A percentile compares a stretch with the other conserved stretches of the same genome.
phyloP scores from a whole-genome alignment of 2,329 filamentous ascomycete genomes.

The Aschersonia sp. region DNA sequence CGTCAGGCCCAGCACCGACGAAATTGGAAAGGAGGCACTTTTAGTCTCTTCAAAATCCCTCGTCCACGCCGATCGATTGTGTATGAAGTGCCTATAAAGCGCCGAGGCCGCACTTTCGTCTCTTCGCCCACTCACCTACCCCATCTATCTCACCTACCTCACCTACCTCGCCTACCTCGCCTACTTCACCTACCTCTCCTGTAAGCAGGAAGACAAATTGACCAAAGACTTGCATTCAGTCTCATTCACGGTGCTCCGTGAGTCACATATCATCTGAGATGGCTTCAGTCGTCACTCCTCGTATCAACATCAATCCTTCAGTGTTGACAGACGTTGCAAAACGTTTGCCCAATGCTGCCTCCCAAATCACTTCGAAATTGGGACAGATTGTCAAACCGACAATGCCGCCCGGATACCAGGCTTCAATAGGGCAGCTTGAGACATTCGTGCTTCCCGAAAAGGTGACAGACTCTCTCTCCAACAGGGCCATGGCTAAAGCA shows the following conservation, averaged over 20 bases:
- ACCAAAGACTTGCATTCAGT: not conserved
- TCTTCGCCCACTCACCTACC: too few species aligned
- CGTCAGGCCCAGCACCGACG: too few species aligned
- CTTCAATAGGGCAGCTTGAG: conserved; percentile 15
- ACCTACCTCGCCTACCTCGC: too few species aligned
- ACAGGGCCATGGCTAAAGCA: conserved; percentile 22
- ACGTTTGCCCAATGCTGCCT: not conserved
- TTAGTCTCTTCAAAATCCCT: too few species aligned
- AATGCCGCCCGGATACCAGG: conserved; percentile 14
- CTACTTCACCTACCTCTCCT: too few species aligned
- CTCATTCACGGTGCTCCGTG: too few species aligned
- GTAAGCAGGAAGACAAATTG: not conserved
- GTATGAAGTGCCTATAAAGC: too few species aligned
- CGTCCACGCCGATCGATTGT: too few species aligned
- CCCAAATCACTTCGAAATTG: not conserved
- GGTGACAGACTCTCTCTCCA: conserved; percentile 17
- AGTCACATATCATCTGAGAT: not conserved
- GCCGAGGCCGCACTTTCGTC: too few species aligned
- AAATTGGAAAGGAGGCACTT: too few species aligned
- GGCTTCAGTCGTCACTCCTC: conserved; percentile 1
- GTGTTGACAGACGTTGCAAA: not conserved
- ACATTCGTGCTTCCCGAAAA: conserved; percentile 26
- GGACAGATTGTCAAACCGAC: not conserved
- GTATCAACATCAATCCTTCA: not conserved
- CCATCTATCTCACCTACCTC: too few species aligned